Percentiles rank a stretch among this genome's conserved stretches.
phyloP scores from a whole-genome alignment of 192 early-diverging fungal genomes.

The Chytriomyces sp. region DNA sequence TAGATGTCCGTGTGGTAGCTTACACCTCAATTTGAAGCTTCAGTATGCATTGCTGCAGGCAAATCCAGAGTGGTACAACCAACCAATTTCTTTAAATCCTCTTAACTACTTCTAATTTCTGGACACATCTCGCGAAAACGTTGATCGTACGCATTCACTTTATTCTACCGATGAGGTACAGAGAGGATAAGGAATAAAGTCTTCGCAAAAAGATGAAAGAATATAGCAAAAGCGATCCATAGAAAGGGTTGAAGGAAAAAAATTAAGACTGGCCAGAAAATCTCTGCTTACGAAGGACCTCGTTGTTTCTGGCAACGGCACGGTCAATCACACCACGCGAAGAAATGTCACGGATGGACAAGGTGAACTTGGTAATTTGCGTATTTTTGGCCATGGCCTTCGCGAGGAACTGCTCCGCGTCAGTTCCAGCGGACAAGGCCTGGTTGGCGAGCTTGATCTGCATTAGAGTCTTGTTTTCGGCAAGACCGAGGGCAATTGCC shows the following conservation, averaged over 20 bases:
- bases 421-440: slow-evolving; percentile 5
- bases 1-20: too few species aligned
- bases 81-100: too few species aligned
- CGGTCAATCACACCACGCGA: slow-evolving; percentile 31
- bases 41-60: too few species aligned
- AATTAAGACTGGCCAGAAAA: background rate
- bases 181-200: too few species aligned
- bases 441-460: slow-evolving; percentile 24
- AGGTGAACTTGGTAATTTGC: slow-evolving; percentile 12
- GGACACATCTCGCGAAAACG: too few species aligned
- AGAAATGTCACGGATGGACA: slow-evolving; percentile 27
- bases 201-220: background rate
- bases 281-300: background rate
- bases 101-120: too few species aligned
- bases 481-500: slow-evolving; percentile 25
- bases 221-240: background rate
- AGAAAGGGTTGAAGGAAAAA: background rate
- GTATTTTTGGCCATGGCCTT: slow-evolving; percentile 5
- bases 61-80: too few species aligned
- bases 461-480: slow-evolving; percentile 26
- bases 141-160: too few species aligned
- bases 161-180: too few species aligned
- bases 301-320: slow-evolving; percentile 35
- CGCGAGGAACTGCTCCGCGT: slow-evolving; percentile 1
- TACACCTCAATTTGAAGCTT: too few species aligned